Evolutionary conservation across 495 filamentous ascomycete genomes (phyloP), one percentile per base, ranked within the genome.

Genomic region (Xylaria scruposa): DNA sequence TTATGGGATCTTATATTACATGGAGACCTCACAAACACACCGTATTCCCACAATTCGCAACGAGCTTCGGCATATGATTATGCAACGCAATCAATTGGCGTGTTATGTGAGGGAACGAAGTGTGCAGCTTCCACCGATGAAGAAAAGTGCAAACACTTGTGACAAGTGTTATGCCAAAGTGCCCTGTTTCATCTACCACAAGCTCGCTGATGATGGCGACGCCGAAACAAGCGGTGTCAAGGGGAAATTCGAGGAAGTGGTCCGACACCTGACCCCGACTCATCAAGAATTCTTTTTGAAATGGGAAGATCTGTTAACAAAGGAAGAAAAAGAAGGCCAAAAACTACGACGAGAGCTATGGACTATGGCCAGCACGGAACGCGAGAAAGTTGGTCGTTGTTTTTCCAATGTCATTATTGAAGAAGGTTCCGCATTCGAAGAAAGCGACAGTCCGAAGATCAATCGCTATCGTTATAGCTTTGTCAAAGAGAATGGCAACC

Each of bases 41-140:
- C 91, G 94, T 26, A 93, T 99, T 36, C 93, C 93, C 2, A 89
- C 92, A 4, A 87, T 98, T 68, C 88, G 93, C 13, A 90, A 92
- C 77, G 96, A 98, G 76, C 87, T 98, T 62, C 88, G 93, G 21
- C 94, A 97, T 65, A 97, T 99, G 94, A 91, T 99, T 67, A 94
- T 97, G 83, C 91, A 95, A 77, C 91, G 96, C n/a, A 99, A 99
- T 78, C 89, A 91, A 58, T 82, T 99, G 12, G 93, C 94, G 10
- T 91, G 90, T 64, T 95, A 92, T 79, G 87, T 97, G 40, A 90
- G 92, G n/a, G 90, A 94, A 68, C 89, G 93, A 56, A 88, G 90
- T 66, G 87, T 92, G 47, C 83, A 86, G 72, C 87, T 98, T 40
- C 96, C 96, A 29, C 89, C 90, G 3, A 95, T 99, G 94, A 85